Percentiles rank a stretch among this genome's conserved stretches.
Evolutionary conservation across 2,329 filamentous ascomycete genomes (phyloP).

Genomic region (Neophaeococcomyces aloes): DNA sequence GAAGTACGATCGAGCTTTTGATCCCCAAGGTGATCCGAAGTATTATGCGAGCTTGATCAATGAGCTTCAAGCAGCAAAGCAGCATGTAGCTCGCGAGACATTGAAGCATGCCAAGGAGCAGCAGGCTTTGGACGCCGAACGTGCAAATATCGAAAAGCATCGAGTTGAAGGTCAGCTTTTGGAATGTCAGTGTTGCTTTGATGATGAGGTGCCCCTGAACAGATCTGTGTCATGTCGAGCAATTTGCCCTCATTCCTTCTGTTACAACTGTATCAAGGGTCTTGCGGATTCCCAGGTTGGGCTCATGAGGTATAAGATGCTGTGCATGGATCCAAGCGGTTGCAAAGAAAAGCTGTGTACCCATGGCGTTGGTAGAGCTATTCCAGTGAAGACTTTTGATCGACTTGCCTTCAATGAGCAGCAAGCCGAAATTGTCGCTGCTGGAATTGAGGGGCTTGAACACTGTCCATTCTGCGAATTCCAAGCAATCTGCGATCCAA

Average conservation of each 20-base stretch:
- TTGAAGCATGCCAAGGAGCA: conserved; percentile 13
- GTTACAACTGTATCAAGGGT: conserved; percentile 52
- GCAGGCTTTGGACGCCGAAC: conserved; percentile 24
- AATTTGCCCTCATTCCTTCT: conserved; percentile 52
- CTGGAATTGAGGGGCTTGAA: conserved; percentile 60
- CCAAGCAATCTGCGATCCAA: conserved; percentile 60
- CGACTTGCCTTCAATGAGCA: conserved; percentile 63
- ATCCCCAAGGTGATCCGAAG: conserved; percentile 9
- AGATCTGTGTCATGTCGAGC: conserved; percentile 55
- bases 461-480: conserved; percentile 75
- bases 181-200: conserved; percentile 67
- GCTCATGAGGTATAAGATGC: conserved; percentile 54
- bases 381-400: conserved; percentile 39
- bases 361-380: conserved; percentile 15
- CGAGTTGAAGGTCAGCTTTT: conserved; percentile 42
- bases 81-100: conserved; percentile 17
- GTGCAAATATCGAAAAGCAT: conserved; percentile 28
- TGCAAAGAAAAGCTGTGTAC: conserved; percentile 42
- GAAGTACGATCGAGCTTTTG: conserved; percentile 12
- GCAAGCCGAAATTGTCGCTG: conserved; percentile 56
- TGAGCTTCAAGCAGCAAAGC: conserved; percentile 25
- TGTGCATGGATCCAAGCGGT: conserved; percentile 59
- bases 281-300: conserved; percentile 62
- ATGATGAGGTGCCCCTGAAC: conserved; percentile 51
- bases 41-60: conserved; percentile 17